Evolutionary conservation across 2,329 filamentous ascomycete genomes (phyloP), one percentile per base, ranked within the genome.

Genomic region (Tetracladium maxilliforme): DNA sequence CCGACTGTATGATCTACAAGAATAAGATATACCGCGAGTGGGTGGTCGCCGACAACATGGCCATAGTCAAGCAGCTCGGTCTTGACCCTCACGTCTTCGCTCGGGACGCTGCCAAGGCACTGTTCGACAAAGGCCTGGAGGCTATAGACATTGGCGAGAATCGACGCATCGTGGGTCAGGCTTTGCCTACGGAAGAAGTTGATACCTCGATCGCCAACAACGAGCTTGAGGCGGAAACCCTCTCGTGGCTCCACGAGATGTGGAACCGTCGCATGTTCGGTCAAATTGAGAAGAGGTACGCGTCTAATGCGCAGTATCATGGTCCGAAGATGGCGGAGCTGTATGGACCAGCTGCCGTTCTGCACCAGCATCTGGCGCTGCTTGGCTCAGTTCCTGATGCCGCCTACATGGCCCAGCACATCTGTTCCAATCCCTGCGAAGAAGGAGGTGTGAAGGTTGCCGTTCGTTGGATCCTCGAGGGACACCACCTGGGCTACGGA

Each of bases 1-100:
- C 24, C 24, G 27, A 29, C 24, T 29, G 27, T 24, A 29, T 29
- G 27, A 28, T 29, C 13, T 28, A 28, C 19, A 15, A 19, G 14
- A 29, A 29, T 19, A 13, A 18, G 7, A 29, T 29, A 18, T 29
- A 29, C 20, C 27, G 27, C 18, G 27, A 29, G 18, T 29, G 27
- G 27, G 27, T 29, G 16, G 27, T 28, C 11, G 16, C 24, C 16
- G 24, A 29, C 18, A 27, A 28, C 25, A 28, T 29, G 27, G 24
- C 24, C 14, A 25, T 25, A 14, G 18, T 25, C 10, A 25, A 25
- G 15, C 23, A 25, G 15, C 23, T 25, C 14, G 23, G 23, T 17
- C 23, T 25, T 17, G 15, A 25, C 12, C 16, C 16, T 16, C 23
- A 25, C 15, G 18, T 14, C 12, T 10, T 25, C 12, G 23, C 23